A percentile compares a stretch with the other conserved stretches of the same genome.
Evolutionary conservation across 2,329 filamentous ascomycete species (phyloP).

Genomic region (Paecilomyces sp.): DNA sequence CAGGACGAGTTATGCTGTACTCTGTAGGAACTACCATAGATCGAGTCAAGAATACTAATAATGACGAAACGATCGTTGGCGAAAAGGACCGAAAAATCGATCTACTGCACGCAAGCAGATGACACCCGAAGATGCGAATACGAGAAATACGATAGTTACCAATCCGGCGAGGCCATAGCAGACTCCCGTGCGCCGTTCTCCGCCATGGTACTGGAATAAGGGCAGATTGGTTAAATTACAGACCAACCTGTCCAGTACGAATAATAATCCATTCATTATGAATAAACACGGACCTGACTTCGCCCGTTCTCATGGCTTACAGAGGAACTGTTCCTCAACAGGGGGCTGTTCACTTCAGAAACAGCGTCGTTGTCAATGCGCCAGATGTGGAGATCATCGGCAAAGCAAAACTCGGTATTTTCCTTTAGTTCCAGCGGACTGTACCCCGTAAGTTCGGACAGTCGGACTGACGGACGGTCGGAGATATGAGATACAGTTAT

Average conservation of each 20-base stretch:
- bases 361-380: background rate
- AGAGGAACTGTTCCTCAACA: background rate
- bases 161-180: background rate
- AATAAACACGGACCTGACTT: background rate
- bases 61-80: background rate
- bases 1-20: background rate
- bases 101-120: background rate
- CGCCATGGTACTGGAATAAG: background rate
- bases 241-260: background rate
- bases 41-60: background rate
- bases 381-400: background rate
- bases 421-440: background rate
- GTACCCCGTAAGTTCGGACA: background rate
- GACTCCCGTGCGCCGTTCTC: background rate
- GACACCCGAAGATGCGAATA: background rate
- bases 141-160: background rate
- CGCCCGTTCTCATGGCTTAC: background rate
- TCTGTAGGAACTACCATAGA: background rate
- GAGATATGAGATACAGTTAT: no score
- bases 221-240: background rate
- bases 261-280: background rate
- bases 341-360: background rate
- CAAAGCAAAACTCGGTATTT: background rate
- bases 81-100: no score
- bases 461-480: background rate